phyloP scores from a whole-genome alignment of 2,329 filamentous ascomycete genomes.

The Pyrenophora tritici-repentis region DNA sequence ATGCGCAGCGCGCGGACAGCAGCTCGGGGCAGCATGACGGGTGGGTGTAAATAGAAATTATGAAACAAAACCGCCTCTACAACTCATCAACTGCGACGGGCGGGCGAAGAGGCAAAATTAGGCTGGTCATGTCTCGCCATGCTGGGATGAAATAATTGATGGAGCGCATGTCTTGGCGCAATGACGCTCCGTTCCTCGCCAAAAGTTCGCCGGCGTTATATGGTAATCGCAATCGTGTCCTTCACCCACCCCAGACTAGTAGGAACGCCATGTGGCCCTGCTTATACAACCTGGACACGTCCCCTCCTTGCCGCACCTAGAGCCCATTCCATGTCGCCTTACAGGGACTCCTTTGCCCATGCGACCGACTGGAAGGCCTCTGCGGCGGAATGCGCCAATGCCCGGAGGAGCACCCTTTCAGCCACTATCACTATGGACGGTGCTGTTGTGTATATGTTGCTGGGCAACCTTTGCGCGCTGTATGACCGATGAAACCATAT shows the following conservation, averaged over 20 bases:
- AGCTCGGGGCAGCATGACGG: constrained; percentile 44
- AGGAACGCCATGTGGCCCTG: constrained; percentile 11
- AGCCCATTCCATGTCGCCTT: constrained; percentile 42
- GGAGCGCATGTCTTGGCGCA: constrained; percentile 13
- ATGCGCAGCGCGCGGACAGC: constrained; percentile 41
- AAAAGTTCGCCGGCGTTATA: constrained; percentile 8
- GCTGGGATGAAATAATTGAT: constrained; percentile 31
- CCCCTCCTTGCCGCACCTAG: constrained; percentile 2
- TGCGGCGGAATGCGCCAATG: constrained; percentile 31
- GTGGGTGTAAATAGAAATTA: constrained; percentile 28
- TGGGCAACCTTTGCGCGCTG: constrained; percentile 44
- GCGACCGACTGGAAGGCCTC: constrained; percentile 43
- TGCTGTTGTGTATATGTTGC: constrained; percentile 35
- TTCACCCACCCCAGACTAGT: constrained; percentile 2
- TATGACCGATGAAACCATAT: constrained; percentile 53
- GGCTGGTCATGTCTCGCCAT: constrained; percentile 1
- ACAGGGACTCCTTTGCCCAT: constrained; percentile 40
- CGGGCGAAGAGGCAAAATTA: not conserved
- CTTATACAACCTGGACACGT: constrained; percentile 1
- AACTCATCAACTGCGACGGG: constrained; percentile 1
- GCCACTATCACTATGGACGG: constrained; percentile 43
- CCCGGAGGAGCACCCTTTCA: constrained; percentile 27
- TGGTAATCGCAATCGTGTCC: constrained; percentile 25
- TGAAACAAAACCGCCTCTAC: constrained; percentile 6
- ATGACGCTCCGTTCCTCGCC: constrained; percentile 17